Base-by-base conservation (phyloP, 805 yeast species). In the Candida michaelii region DNA sequence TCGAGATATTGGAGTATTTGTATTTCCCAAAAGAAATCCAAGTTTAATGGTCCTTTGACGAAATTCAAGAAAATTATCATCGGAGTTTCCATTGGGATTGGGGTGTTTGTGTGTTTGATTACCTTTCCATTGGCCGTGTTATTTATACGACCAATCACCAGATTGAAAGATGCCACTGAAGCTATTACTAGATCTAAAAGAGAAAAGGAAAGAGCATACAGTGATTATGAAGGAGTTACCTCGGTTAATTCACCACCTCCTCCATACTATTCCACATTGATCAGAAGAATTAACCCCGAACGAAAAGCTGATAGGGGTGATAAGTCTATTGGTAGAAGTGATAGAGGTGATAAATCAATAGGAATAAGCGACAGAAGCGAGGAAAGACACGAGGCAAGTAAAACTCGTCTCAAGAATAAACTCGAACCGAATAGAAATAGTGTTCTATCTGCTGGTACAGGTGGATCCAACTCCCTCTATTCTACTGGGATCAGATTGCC, bases 101-200 rank as follows among this genome's bases (percentile, higher is more conserved):
- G 93, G 3, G 86, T 69, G 0, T 76, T 84, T 48, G 79, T 88
- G 71, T 80, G 86, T 50, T 46, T 86, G 1, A 58, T 86, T n/a
- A 87, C 96, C 1, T 77, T 89, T 58, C 90, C 93, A 4, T 62
- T 89, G 41, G 89, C 96, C 0, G 89, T 86, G 45, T 85, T 82
- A 71, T 89, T 90, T 27, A 90, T 89, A 5, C 65, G 85, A 49
- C 97, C 97, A 0, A 88, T 89, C 44, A 76, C 87, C 32, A 75
- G 82, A 44, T 69, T 89, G 32, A 89, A 85, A 54, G 80, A 80
- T 48, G 96, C 95, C 0, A 87, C 96, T 0, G 96, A 88, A 56
- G 77, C 76, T 17, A 77, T 82, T 21, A 76, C 82, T 4, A 63
- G 66, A 36, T 68, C 74, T 25, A 69, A 65, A 31, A 15, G 49